Conservation (phyloP, 2,329 filamentous ascomycete genomes). For the Tricladium varicosporioides region DNA sequence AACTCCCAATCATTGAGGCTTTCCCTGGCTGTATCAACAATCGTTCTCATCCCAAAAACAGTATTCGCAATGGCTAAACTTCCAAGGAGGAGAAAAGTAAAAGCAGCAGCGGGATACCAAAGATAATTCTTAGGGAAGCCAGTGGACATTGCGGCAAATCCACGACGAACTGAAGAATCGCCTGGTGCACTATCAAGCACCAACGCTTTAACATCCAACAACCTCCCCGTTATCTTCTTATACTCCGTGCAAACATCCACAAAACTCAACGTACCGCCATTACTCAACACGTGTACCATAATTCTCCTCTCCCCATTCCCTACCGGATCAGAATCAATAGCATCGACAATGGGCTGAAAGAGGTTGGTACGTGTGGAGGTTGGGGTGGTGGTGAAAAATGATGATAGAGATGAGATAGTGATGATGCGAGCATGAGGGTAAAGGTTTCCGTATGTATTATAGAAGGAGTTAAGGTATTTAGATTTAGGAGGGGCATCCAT, state of each 20-base stretch:
- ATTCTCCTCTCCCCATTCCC: constrained; percentile 2
- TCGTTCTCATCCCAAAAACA: constrained; percentile 2
- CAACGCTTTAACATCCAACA: constrained; percentile 10
- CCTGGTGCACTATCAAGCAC: constrained; percentile 20
- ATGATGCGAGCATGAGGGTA: constrained; percentile 19
- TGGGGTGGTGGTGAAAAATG: constrained; percentile 15
- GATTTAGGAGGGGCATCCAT: constrained; percentile 20
- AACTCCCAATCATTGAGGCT: constrained; percentile 15
- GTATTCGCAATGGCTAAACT: neutral
- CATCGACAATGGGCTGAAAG: constrained; percentile 12
- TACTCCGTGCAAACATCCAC: constrained; percentile 12
- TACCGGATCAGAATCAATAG: constrained; percentile 9
- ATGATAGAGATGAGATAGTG: constrained; percentile 6
- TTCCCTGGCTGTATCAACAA: constrained; percentile 5
- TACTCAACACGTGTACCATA: constrained; percentile 20
- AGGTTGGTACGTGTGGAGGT: constrained; percentile 8
- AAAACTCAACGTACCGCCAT: constrained; percentile 16
- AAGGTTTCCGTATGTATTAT: constrained; percentile 13
- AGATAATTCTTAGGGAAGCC: constrained; percentile 4
- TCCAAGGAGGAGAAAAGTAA: neutral
- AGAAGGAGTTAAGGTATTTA: constrained; percentile 15
- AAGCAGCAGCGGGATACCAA: constrained; percentile 5
- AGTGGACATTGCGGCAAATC: neutral
- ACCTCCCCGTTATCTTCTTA: constrained; percentile 1
- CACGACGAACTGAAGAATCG: no score